Percentiles rank a stretch among this genome's conserved stretches.
phyloP scores from a whole-genome alignment of 108 stramenopile genomes.

The Cyclotella baltica region DNA sequence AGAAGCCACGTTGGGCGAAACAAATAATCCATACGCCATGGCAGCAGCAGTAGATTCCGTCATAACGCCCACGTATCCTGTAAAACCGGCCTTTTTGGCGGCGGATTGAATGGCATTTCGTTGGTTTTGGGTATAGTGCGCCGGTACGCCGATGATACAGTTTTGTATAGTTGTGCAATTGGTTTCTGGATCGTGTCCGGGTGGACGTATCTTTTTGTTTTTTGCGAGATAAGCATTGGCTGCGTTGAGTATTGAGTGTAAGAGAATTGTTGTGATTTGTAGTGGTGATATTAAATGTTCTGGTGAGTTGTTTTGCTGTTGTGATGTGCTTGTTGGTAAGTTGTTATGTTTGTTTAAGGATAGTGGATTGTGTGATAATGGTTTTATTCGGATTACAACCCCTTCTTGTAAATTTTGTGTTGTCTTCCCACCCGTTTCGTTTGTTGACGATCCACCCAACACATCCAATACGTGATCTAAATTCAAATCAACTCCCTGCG shows the following conservation, averaged over 20 bases:
- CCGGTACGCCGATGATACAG: conserved; percentile 81
- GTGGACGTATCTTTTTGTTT: conserved; percentile 57
- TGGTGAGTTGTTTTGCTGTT: background rate
- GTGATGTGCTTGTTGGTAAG: background rate
- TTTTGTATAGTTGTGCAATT: conserved; percentile 35
- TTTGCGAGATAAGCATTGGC: conserved; percentile 59
- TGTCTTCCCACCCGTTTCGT: background rate
- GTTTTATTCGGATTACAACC: conserved; percentile 38
- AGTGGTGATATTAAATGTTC: conserved; percentile 53
- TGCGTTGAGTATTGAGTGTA: conserved; percentile 58
- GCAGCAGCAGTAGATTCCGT: conserved; percentile 86
- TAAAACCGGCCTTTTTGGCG: conserved; percentile 71
- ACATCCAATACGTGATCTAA: conserved; percentile 36
- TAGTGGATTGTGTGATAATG: conserved; percentile 30
- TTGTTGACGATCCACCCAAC: conserved; percentile 18
- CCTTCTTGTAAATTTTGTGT: conserved; percentile 28
- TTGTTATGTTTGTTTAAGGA: too few relatives aligned
- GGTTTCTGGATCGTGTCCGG: conserved; percentile 37
- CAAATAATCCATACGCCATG: conserved; percentile 84
- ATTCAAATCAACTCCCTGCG: background rate
- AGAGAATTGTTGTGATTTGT: conserved; percentile 57
- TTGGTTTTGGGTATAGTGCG: conserved; percentile 71
- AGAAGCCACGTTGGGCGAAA: conserved; percentile 29
- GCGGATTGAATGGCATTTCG: conserved; percentile 63
- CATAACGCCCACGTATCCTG: conserved; percentile 65